phyloP scores from a whole-genome alignment of 306 rosid genomes.

The Castanopsis chinensis region DNA sequence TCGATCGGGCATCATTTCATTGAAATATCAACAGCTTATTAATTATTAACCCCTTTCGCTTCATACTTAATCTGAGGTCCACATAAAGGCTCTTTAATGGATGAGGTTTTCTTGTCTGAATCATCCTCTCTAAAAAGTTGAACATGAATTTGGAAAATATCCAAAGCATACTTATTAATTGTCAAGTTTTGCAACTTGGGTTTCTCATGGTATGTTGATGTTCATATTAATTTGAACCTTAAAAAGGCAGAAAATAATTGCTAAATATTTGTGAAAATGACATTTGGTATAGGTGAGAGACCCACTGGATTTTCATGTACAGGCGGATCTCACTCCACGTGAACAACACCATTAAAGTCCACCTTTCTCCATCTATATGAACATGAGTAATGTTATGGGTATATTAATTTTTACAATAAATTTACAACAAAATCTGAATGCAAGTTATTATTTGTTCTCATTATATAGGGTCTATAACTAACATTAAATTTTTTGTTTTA shows the following conservation, averaged over 20 bases:
- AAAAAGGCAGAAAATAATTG: not conserved
- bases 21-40: conserved; percentile 26
- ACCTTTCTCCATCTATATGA: not conserved
- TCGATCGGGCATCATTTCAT: conserved; percentile 22
- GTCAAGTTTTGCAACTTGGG: not conserved
- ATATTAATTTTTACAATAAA: too few relatives aligned
- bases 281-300: not conserved
- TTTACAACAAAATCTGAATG: too few relatives aligned
- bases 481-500: too few relatives aligned
- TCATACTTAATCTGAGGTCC: too few relatives aligned
- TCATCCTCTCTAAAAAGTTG: not conserved
- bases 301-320: not conserved
- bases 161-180: not conserved
- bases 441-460: too few relatives aligned
- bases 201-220: not conserved
- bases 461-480: too few relatives aligned
- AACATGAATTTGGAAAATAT: not conserved
- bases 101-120: not conserved
- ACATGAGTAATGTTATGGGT: too few relatives aligned
- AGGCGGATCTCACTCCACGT: conserved; percentile 24
- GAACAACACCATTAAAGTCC: conserved; percentile 7
- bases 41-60: not conserved
- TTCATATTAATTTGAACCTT: too few relatives aligned
- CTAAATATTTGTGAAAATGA: not conserved
- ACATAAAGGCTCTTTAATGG: not conserved